phyloP scores from a whole-genome alignment of 2,329 filamentous ascomycete genomes.

The Epichloe gansuensis region DNA sequence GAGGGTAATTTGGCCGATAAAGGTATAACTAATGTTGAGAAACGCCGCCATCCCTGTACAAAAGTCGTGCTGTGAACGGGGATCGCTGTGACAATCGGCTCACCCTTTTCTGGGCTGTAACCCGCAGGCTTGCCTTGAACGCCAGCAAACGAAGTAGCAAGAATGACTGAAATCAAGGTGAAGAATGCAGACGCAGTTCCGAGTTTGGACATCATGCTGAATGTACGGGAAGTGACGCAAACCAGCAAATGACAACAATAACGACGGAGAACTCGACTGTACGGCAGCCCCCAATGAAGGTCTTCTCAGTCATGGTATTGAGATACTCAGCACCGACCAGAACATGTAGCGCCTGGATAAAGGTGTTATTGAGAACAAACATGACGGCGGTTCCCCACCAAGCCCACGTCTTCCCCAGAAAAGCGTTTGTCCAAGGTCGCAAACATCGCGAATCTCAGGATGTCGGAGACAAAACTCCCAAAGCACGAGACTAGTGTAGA shows the following conservation, averaged over 20 bases:
- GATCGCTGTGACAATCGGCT: conserved; percentile 55
- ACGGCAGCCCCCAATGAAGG: conserved; percentile 51
- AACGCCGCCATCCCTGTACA: conserved; percentile 77
- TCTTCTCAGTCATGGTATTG: conserved; percentile 70
- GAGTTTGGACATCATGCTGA: conserved; percentile 65
- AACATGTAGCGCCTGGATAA: conserved; percentile 74
- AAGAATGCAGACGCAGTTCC: conserved; percentile 73
- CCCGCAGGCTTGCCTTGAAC: conserved; percentile 62
- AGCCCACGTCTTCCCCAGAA: conserved; percentile 74
- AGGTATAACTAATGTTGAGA: conserved; percentile 91
- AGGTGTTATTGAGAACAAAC: conserved; percentile 91
- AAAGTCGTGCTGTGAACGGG: conserved; percentile 64
- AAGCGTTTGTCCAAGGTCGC: conserved; percentile 89
- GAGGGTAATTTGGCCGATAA: conserved; percentile 89
- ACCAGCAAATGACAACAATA: conserved; percentile 61
- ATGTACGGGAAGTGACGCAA: conserved; percentile 77
- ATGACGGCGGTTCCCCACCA: conserved; percentile 64
- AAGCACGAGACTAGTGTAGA: conserved; percentile 55
- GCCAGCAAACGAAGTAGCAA: conserved; percentile 72
- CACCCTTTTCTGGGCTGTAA: conserved; percentile 46
- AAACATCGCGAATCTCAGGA: conserved; percentile 83
- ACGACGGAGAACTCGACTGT: conserved; percentile 72
- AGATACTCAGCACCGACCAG: conserved; percentile 77
- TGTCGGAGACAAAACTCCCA: conserved; percentile 88
- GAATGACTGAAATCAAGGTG: conserved; percentile 77